A percentile compares a stretch with the other conserved stretches of the same genome.
These are phyloP conservation scores for Diplodia corticola DNA, from an alignment of 2,329 filamentous ascomycete species.

Conservation along the genomic window DNA sequence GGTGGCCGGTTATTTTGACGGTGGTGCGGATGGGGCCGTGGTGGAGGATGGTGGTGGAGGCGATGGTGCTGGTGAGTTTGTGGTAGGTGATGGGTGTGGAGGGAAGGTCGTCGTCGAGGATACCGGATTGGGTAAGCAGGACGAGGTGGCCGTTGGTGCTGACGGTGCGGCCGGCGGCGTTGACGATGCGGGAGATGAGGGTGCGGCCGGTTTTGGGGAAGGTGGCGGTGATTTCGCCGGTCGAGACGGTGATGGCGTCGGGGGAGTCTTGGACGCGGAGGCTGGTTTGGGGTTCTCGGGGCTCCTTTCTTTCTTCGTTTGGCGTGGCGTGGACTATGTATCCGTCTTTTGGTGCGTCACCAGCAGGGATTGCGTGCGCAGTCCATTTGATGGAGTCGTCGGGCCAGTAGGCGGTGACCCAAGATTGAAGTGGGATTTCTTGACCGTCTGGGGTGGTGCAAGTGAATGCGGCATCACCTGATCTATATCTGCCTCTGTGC, in stretches of 20 bases:
- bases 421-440: conserved; percentile 50
- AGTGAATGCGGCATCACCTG: conserved; percentile 39
- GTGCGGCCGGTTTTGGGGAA: conserved; percentile 38
- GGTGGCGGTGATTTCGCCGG: conserved; percentile 36
- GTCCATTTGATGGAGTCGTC: conserved; percentile 65
- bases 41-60: not conserved
- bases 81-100: not conserved
- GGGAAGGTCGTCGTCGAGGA: conserved; percentile 38
- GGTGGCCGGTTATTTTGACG: conserved; percentile 9
- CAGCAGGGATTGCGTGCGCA: conserved; percentile 55
- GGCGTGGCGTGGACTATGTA: conserved; percentile 47
- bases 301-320: conserved; percentile 25
- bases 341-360: conserved; percentile 40
- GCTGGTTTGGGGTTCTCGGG: not conserved
- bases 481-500: conserved; percentile 39
- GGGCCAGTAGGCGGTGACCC: conserved; percentile 60
- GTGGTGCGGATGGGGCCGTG: conserved; percentile 3
- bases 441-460: not conserved
- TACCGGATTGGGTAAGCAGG: conserved; percentile 53
- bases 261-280: conserved; percentile 25
- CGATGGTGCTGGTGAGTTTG: conserved; percentile 8
- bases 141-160: conserved; percentile 48
- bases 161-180: conserved; percentile 42
- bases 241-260: conserved; percentile 33
- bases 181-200: conserved; percentile 34